phyloP scores from a whole-genome alignment of 257 asterid species.

The Solanum infundibuliforme region DNA sequence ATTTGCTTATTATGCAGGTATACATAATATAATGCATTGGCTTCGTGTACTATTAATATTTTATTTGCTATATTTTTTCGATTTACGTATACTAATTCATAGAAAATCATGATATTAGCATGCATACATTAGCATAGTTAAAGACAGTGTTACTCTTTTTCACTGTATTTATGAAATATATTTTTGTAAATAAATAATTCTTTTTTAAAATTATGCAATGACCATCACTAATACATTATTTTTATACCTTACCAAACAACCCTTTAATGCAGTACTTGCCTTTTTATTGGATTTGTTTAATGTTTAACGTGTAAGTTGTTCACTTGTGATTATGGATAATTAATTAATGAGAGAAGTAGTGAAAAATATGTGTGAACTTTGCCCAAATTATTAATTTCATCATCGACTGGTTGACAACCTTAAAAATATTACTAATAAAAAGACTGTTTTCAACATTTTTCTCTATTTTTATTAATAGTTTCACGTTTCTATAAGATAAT shows the following conservation, averaged over 20 bases:
- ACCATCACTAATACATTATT: neutral
- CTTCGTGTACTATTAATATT: too few species aligned
- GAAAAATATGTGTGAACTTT: too few species aligned
- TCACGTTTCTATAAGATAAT: too few species aligned
- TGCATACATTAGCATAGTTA: neutral
- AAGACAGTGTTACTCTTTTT: neutral
- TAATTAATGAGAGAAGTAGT: neutral
- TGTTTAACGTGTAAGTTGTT: neutral
- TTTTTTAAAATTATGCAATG: neutral
- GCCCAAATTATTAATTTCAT: too few species aligned
- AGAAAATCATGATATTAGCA: neutral
- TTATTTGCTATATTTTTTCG: neutral
- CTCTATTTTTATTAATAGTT: too few species aligned
- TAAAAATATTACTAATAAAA: too few species aligned
- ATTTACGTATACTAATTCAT: too few species aligned
- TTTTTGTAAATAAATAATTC: too few species aligned
- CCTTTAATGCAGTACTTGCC: neutral
- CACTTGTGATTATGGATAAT: neutral
- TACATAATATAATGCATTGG: too few species aligned
- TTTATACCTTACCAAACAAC: neutral
- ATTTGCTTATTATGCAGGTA: too few species aligned
- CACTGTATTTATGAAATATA: too few species aligned
- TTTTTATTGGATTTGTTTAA: neutral
- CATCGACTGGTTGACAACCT: too few species aligned
- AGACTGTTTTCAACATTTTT: neutral